These are phyloP conservation scores for Starmerella riodocensis DNA, from an alignment of 805 yeast genomes.

Conservation along the genomic window DNA sequence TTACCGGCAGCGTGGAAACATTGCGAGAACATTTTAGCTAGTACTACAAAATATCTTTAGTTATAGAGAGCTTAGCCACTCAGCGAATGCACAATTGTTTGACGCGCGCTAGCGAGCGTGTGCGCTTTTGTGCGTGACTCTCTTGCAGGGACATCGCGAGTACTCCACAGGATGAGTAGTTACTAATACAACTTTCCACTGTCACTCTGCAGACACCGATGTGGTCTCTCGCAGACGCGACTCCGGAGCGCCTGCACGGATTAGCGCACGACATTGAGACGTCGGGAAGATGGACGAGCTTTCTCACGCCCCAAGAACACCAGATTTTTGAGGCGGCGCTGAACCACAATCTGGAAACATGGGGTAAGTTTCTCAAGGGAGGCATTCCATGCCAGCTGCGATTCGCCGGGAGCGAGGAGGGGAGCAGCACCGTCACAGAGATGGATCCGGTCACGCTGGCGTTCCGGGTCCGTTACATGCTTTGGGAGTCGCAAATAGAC, in stretches of 20 bases:
- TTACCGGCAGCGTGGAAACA: too few species aligned
- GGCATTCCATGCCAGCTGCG: slow-evolving; percentile 22
- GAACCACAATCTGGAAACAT: slow-evolving; percentile 23
- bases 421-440: slow-evolving; percentile 8
- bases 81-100: too few species aligned
- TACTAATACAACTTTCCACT: slow-evolving; percentile 3
- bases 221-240: slow-evolving; percentile 19
- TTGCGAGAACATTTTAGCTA: too few species aligned
- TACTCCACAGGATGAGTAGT: too few species aligned
- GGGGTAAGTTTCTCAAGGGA: slow-evolving; percentile 28
- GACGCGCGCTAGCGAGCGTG: too few species aligned
- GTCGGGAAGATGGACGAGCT: slow-evolving; percentile 22
- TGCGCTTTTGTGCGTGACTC: too few species aligned
- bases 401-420: slow-evolving; percentile 5
- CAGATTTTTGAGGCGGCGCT: slow-evolving; percentile 26
- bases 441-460: slow-evolving; percentile 28
- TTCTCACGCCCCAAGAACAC: slow-evolving; percentile 29
- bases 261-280: slow-evolving; percentile 16
- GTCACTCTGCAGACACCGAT: slow-evolving; percentile 5
- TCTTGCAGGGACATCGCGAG: too few species aligned
- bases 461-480: slow-evolving; percentile 31
- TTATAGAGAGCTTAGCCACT: too few species aligned
- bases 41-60: not conserved
- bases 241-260: slow-evolving; percentile 15
- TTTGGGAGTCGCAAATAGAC: slow-evolving; percentile 25